These are phyloP conservation scores for Colletotrichum neosansevieriae DNA, from an alignment of 2,329 filamentous ascomycete species.

Conservation along the genomic window DNA sequence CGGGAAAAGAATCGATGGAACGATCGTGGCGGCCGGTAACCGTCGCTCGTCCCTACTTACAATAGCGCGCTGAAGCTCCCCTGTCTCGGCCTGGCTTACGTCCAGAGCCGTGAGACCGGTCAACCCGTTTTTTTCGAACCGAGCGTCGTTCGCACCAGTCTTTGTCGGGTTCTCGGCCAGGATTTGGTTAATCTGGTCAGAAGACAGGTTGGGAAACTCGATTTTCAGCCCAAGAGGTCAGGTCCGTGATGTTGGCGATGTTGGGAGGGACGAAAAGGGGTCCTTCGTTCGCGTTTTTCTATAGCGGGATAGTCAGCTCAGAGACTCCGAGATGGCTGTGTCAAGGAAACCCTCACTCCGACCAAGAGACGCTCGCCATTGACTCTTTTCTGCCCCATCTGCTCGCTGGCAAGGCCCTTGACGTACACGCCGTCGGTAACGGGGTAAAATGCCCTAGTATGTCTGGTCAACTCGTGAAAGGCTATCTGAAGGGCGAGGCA, in stretches of 20 bases:
- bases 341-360: slow-evolving; percentile 13
- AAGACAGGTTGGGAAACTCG: slow-evolving; percentile 42
- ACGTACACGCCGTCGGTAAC: slow-evolving; percentile 51
- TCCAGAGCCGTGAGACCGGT: slow-evolving; percentile 45
- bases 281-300: slow-evolving; percentile 64
- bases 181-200: slow-evolving; percentile 53
- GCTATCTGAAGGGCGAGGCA: neutral
- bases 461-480: neutral
- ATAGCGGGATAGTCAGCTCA: neutral
- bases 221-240: slow-evolving; percentile 54
- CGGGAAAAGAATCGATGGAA: too few relatives aligned
- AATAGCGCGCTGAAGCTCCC: slow-evolving; percentile 61
- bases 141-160: slow-evolving; percentile 29
- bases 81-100: slow-evolving; percentile 60
- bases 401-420: slow-evolving; percentile 45
- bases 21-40: too few relatives aligned
- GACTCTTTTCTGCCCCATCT: slow-evolving; percentile 47
- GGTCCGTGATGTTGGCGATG: slow-evolving; percentile 54
- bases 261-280: slow-evolving; percentile 57
- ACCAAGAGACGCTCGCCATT: slow-evolving; percentile 44
- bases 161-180: slow-evolving; percentile 47
- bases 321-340: too few relatives aligned
- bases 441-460: slow-evolving; percentile 46
- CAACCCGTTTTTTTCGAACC: slow-evolving; percentile 39
- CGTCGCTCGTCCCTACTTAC: neutral